Base-by-base conservation (phyloP, 2,329 filamentous ascomycete species). In the Tolypocladium ophioglossoides region DNA sequence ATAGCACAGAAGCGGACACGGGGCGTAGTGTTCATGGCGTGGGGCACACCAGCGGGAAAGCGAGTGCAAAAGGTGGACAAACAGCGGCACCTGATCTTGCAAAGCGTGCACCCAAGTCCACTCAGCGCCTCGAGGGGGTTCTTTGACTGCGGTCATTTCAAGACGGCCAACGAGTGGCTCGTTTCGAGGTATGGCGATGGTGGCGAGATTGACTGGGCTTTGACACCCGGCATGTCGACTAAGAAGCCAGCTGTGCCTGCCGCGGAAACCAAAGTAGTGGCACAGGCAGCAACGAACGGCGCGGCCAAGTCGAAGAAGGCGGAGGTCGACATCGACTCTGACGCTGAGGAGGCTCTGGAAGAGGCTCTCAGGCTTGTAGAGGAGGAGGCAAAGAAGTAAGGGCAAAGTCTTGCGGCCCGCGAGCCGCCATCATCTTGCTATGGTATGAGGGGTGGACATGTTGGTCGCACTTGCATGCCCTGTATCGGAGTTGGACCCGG, bases 11-110 rank as follows among this genome's bases (percentile, higher is more conserved):
- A 87, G 61, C 80, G 91, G 47, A 84, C 81, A 0, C 77, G 79
- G 32, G 94, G 94, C 2, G 92, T 99, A 1, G 94, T 96, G 5
- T 99, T 96, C 67, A 74, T 99, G 70, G 92, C 92, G 0, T 99
- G 94, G 94, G 94, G 94, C 18, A 84, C 77, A 7, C 89, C 90
- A 1, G 94, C 94, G 0, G 87, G 85, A 54, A 87, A 89, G 73
- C 77, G 91, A 54, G 89, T 95, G 24, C 73, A 78, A 44, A 86
- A 84, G 61, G 78, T 97, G 52, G 86, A 94, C 65, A 75, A 71
- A 51, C 77, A 81, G 59, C 85, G 79, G 63, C 92, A 99, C 72
- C 78, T 89, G 48, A 89, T 99, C 39, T 75, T 99, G 59, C 85
- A 87, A 71, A 87, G 85, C 63, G 91, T 91, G 51, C 94, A 99